Base-by-base conservation (phyloP, 2,329 filamentous ascomycete genomes). In the Elsinoe ampelina region DNA sequence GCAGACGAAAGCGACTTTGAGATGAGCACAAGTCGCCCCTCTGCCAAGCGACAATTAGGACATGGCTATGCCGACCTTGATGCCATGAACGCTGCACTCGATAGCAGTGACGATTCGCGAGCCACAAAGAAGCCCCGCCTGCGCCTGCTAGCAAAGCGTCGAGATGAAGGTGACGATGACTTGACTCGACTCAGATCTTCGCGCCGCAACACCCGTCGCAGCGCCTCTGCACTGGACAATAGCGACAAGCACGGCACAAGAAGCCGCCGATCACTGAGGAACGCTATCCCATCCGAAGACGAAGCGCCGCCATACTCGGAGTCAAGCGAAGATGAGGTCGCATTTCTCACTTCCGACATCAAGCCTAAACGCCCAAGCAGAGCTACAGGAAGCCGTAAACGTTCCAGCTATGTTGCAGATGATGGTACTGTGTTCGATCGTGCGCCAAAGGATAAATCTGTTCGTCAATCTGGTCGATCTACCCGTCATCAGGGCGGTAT, bases 401-500 rank as follows among this genome's bases (percentile, higher is more conserved):
- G 67, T 17, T 56, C 61, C 54, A 34, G 42, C 57, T n/a, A 58
- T 57, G 12, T 55, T 34, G 43, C 45, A 30, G 59, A 51, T 2
- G 59, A 63, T 19, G 61, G 54, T 30, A 39, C 57, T 13, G 54
- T 52, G 10, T 59, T 47, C 20, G 55, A 58, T 20, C 52, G 35
- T 22, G 54, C 58, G 12, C 54, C 54, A 50, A 59, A 48, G 22
- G 30, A 34, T 39, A 61, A 64, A 39, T 62, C 62, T 11, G 66
- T 70, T 38, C 68, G 76, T 12, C 73, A 75, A 39, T 77, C 75
- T 15, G 73, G 70, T 36, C 70, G 76, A 13, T 63, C 73, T 2
- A 77, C 73, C 4, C 69, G 75, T n/a, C 68, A 75, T 41, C 68
- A 67, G 22, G 69, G 71, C 35, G 74, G 71, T 57, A 78, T 78